Base-by-base conservation (phyloP, 108 stramenopile species). In the Skeletonema tropicum region DNA sequence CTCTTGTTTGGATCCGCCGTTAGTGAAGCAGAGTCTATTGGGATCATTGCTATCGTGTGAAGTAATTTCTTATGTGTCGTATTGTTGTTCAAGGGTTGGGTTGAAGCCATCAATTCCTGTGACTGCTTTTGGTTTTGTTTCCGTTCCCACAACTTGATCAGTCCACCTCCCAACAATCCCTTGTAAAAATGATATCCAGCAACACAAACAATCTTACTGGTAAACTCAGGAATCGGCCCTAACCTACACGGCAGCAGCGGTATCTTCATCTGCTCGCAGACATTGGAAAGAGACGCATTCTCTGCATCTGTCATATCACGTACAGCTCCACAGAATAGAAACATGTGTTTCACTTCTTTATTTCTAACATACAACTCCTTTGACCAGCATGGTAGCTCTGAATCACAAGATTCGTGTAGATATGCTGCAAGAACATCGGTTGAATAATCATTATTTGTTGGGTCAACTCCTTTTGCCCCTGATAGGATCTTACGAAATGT, bases 301-400 rank as follows among this genome's bases (percentile, higher is more conserved):
- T 6, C 52, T 2, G 60, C 17, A 14, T 70, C 8, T 13, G 80
- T 82, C 90, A 91, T 94, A 61, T 94, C 92, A 3, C 90, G 64
- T 2, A 94, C 90, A 38, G 89, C 92, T 12, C 92, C 90, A 19
- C 91, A 72, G 68, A 94, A 94, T 6, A 93, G 21, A 57, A 80
- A 78, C 6, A 87, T 60, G 31, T 72, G 74, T 26, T 71, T 55
- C 13, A 59, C 36, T 52, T 73, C 31, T n/a, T 70, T 60, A 55
- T 65, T 48, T 63, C 45, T 33, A 52, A 32, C n/a, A 9, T 25
- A 13, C 46, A 25, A 23, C 57, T 60, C 66, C 39, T 55, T 71
- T 2, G 64, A 70, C 75, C 88, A 91, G 66, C 85, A 90, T 0
- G 92, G 90, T 35, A 94, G 82, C 68, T 94, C 92, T 2, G 69